Base-by-base conservation (phyloP, 1,284 basidiomycete genomes). In the Gomphus bonarii region DNA sequence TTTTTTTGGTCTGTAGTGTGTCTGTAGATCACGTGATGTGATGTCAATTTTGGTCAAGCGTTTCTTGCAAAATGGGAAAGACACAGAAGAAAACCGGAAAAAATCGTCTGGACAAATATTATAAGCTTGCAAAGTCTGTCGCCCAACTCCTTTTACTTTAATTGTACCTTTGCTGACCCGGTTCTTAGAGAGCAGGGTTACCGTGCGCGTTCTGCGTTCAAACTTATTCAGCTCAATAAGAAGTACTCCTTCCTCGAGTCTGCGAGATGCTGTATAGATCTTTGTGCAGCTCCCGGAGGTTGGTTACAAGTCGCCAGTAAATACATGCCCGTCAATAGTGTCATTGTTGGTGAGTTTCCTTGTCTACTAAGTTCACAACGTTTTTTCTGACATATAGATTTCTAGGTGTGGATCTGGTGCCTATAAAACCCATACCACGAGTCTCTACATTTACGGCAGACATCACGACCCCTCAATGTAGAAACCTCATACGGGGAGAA, bases 281-380 rank as follows among this genome's bases (percentile, higher is more conserved):
- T 99, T 54, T 99, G 97, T 74, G 97, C 97, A 51, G 97, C 97
- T 8, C 97, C 97, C 6, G 97, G 97, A 68, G 97, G 97, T 70
- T 99, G 97, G 97, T 79, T 99, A 3, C 97, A 99, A 71, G 97
- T 99, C 18, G 95, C 95, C 46, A 91, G 88, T 75, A 99, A 98
- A 73, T 93, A 95, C 71, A 99, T 99, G 95, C 94, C 95, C 1
- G 76, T 84, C 47, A 97, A 94, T 68, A 92, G 90, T 67, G 76
- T 98, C 61, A 99, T 99, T 66, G 83, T 99, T 67, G 97, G 95
- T 83, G 64, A 43, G 54, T 22, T 48, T 53, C 40, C 52, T 52
- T 44, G 25, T 25, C 35, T 36, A 35, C 40, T 56, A 54, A 8
- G 57, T 40, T 54, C 50, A 54, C 44, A 18, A 22, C 53, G 61